phyloP scores from a whole-genome alignment of 768 basidiomycete species.

The Lactarius akahatsu region DNA sequence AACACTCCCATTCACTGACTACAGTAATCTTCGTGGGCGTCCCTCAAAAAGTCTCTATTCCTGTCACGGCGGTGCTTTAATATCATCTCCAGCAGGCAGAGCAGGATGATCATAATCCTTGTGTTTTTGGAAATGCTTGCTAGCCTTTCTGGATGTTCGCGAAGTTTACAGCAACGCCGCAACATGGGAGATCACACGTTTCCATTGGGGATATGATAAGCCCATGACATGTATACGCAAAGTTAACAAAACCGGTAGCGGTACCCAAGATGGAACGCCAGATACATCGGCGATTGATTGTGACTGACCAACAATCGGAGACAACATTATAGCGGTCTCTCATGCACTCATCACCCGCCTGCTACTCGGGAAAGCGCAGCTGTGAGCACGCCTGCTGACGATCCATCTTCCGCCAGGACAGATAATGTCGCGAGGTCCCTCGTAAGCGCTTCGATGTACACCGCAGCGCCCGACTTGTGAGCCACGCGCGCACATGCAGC shows the following conservation, averaged over 20 bases:
- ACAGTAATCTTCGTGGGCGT: too few relatives aligned
- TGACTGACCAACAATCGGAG: neutral
- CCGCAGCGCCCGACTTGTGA: constrained; percentile 42
- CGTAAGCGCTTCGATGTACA: constrained; percentile 36
- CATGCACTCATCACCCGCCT: neutral
- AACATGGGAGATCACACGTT: neutral
- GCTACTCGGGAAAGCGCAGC: constrained; percentile 17
- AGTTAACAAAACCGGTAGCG: neutral
- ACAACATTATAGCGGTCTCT: neutral
- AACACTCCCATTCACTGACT: too few relatives aligned
- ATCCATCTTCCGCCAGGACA: constrained; percentile 24
- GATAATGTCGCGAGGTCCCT: constrained; percentile 29
- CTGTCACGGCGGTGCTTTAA: neutral
- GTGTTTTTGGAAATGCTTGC: neutral
- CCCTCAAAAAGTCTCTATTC: neutral
- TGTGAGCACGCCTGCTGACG: constrained; percentile 22
- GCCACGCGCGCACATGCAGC: constrained; percentile 44
- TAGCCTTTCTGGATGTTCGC: neutral
- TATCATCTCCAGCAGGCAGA: neutral
- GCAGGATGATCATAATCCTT: neutral
- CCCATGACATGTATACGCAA: neutral
- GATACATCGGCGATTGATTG: neutral
- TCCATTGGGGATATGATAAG: neutral
- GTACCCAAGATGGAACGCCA: neutral
- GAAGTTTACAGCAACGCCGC: neutral